Conservation (phyloP, 2,329 filamentous ascomycete genomes). For the Pseudogymnoascus sp. region DNA sequence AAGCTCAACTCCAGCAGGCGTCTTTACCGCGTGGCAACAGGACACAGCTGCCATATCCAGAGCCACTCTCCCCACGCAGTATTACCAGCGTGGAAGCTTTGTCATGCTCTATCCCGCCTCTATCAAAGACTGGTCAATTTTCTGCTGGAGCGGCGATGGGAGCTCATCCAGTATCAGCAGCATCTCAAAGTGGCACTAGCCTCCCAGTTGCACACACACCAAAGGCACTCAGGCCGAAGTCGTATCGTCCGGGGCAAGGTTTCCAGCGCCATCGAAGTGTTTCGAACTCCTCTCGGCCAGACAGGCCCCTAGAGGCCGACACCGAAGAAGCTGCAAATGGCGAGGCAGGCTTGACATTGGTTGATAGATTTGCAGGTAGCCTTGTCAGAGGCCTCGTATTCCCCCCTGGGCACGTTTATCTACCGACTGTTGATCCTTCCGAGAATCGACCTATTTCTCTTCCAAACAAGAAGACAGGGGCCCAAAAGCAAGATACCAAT, state of each 20-base stretch:
- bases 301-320: slow-evolving; percentile 28
- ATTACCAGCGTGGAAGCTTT: slow-evolving; percentile 51
- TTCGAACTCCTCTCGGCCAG: slow-evolving; percentile 54
- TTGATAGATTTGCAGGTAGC: slow-evolving; percentile 56
- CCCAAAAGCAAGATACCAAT: slow-evolving; percentile 44
- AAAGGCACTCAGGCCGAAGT: slow-evolving; percentile 48
- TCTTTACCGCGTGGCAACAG: background rate
- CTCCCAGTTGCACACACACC: slow-evolving; percentile 51
- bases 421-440: slow-evolving; percentile 54
- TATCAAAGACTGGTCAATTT: slow-evolving; percentile 35
- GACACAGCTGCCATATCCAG: background rate
- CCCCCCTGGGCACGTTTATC: slow-evolving; percentile 72
- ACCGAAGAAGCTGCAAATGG: background rate
- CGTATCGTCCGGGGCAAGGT: slow-evolving; percentile 43
- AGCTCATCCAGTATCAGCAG: slow-evolving; percentile 49
- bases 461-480: slow-evolving; percentile 30
- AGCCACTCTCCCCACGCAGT: slow-evolving; percentile 45
- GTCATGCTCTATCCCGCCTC: slow-evolving; percentile 55
- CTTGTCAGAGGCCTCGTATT: slow-evolving; percentile 81
- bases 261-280: slow-evolving; percentile 86
- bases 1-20: background rate
- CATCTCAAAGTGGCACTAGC: slow-evolving; percentile 37
- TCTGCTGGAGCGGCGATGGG: slow-evolving; percentile 37
- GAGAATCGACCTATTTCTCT: slow-evolving; percentile 47
- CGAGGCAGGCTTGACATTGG: background rate